A percentile compares a stretch with the other conserved stretches of the same genome.
These are phyloP conservation scores for Haemoproteus tartakovskyi DNA, from an alignment of 169 alveolate genomes.

Conservation along the genomic window DNA sequence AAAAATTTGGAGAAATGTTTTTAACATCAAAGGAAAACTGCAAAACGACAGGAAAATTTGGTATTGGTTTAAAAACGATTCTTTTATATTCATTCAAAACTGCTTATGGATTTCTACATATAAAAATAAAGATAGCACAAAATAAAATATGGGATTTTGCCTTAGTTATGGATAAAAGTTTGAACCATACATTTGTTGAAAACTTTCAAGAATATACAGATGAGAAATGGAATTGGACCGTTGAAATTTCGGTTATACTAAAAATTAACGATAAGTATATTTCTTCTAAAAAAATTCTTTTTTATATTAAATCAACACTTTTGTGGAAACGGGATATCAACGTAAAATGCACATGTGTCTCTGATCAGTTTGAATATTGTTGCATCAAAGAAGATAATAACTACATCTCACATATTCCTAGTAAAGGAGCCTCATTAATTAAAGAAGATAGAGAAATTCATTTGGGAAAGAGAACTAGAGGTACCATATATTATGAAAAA, in stretches of 20 bases:
- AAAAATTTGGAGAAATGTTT: slow-evolving; percentile 57
- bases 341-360: slow-evolving; percentile 10
- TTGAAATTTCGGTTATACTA: slow-evolving; percentile 59
- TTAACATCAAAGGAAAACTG: slow-evolving; percentile 57
- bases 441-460: no score
- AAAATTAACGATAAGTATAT: slow-evolving; percentile 38
- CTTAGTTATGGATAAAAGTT: slow-evolving; percentile 56
- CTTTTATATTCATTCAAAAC: slow-evolving; percentile 54
- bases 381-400: neutral
- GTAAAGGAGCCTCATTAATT: no score
- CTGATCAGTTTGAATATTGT: slow-evolving; percentile 6
- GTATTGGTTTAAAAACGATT: slow-evolving; percentile 59
- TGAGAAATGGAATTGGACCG: slow-evolving; percentile 53
- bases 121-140: slow-evolving; percentile 47
- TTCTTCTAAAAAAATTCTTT: slow-evolving; percentile 17
- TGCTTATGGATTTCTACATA: slow-evolving; percentile 63
- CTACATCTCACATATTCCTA: no score
- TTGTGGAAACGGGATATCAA: slow-evolving; percentile 57
- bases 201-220: slow-evolving; percentile 56
- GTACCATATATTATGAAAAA: no score
- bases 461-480: no score
- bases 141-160: slow-evolving; percentile 64
- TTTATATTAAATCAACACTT: slow-evolving; percentile 38
- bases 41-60: slow-evolving; percentile 60
- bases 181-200: slow-evolving; percentile 60